phyloP scores from a whole-genome alignment of 345 rosid species.

The Sonneratia caseolaris region DNA sequence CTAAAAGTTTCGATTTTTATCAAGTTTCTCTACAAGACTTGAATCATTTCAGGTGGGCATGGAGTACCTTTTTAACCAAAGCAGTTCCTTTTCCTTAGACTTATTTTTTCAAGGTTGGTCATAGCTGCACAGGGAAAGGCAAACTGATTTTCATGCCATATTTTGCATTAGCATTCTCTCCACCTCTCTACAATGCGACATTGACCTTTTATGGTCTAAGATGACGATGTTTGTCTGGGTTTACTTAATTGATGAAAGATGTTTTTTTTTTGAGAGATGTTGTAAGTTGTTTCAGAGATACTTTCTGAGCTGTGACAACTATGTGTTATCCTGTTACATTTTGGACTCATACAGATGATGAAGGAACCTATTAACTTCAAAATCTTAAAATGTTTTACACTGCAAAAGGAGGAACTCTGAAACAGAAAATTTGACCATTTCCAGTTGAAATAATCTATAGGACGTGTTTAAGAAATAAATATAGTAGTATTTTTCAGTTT shows the following conservation, averaged over 20 bases:
- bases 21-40: background rate
- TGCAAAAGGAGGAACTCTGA: no score
- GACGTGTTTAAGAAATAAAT: no score
- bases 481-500: no score
- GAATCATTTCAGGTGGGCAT: background rate
- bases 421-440: no score
- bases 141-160: background rate
- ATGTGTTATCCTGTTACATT: background rate
- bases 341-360: background rate
- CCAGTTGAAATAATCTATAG: no score
- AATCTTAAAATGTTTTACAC: no score
- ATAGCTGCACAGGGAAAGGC: background rate
- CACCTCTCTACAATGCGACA: background rate
- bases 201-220: background rate
- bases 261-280: no score
- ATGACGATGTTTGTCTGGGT: background rate
- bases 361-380: no score
- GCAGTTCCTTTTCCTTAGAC: background rate
- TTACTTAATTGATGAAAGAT: background rate
- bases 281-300: background rate
- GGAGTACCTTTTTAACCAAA: background rate
- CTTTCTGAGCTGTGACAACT: background rate
- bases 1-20: background rate
- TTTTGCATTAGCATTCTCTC: background rate
- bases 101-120: background rate